Evolutionary conservation across 2,329 filamentous ascomycete genomes (phyloP), one percentile per base, ranked within the genome.

Genomic region (Xylaria sp.): DNA sequence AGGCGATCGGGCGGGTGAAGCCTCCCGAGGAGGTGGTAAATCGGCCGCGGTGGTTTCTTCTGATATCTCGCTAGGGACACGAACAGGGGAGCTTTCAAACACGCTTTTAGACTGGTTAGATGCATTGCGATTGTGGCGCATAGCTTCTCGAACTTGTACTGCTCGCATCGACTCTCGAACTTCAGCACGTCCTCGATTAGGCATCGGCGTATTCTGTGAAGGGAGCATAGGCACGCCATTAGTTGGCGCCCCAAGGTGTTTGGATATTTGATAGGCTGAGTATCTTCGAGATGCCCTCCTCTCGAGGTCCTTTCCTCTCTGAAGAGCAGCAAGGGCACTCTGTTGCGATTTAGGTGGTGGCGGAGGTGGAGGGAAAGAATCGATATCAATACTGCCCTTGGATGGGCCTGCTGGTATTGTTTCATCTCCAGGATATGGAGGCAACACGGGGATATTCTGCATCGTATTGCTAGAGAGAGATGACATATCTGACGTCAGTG

Each of bases 201-300:
- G 94, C 69, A 95, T 86, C 1, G 92, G 93, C 3, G 91, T 90
- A 68, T 90, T 93, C 76, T 96, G 93, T 31, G 92, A 85, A 29
- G 95, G 94, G 22, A 98, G 87, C 75, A 96, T 92, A 6, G 94
- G 93, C 17, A 98, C 90, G 22, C 92, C 93, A 79, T 90, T 94
- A 17, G 92, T 87, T 44, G 91, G 90, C 17, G 89, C 87, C 11
- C 95, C 95, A 1, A 98, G 84, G 74, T 97, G 94, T 77, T 97
- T 98, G 51, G 93, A 93, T 72, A 99, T 97, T 76, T 99, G 96
- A 77, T 98, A 99, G 60, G 94, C 92, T 1, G 96, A 98, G 77
- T 98, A 99, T 75, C 96, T 86, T 72, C 95, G 87, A 15, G 96
- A 99, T 0, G 96, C 96, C 77, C 96, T 87, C 76, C 96, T 88